Evolutionary conservation across 108 stramenopile genomes (phyloP), one percentile per base, ranked within the genome.

Genomic region (Cyclotella sp.): DNA sequence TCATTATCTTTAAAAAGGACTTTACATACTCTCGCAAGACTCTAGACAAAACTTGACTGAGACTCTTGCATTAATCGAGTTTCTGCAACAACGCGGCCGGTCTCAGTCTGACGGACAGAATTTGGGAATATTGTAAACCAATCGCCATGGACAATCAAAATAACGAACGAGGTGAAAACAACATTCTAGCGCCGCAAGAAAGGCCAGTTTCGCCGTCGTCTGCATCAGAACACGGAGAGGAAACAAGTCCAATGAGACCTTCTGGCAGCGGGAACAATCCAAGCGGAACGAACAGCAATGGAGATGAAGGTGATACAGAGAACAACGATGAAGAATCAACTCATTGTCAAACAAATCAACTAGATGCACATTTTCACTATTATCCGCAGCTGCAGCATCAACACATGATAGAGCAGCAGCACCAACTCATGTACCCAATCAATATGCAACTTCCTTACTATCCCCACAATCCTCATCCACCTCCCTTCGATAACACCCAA

Each of bases 151-250:
- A 49, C 47, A 49, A 49, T 49, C 47, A 3, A 9, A 49, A 49
- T 49, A 9, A 49, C n/a, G 47, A 49, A 49, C 15, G 9, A 49
- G 47, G 47, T 9, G 15, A n/a, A 9, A n/a, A 16, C 9, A 49
- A 49, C 47, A 49, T 7, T 57, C 55, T 22, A 24, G 24, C n/a
- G 21, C 55, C 19, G 34, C 63, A 64, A 19, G 63, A 64, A 64
- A n/a, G 63, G 22, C 63, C 63, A 16, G 63, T 64, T 24, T 64
- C 63, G 44, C 63, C 63, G 9, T 64, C 63, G 13, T 64, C 63
- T 64, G 63, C 63, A 26, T 64, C 63, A 9, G 63, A 64, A 45
- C 9, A 45, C 13, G 43, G 44, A 2, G 63, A 64, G 1, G 43
- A 46, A 22, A 30, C 21, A 12, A 21, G 12, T 24, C 9, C 22